These are phyloP conservation scores for Ustilago xerochloae DNA, from an alignment of 1,284 basidiomycete genomes.

Conservation along the genomic window DNA sequence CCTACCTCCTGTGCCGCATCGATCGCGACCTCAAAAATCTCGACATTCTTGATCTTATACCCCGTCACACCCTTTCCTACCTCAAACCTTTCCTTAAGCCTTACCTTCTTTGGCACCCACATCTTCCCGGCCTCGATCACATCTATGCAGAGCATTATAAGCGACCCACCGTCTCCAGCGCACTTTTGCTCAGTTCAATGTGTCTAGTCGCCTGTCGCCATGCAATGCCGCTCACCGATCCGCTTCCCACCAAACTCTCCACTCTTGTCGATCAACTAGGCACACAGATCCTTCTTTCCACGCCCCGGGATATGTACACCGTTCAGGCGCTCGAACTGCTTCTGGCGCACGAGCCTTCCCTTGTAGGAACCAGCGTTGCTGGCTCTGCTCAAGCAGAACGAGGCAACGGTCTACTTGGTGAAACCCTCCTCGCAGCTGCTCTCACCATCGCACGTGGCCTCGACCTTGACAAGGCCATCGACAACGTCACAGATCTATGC, in stretches of 20 bases:
- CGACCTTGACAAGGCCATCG: slow-evolving; percentile 48
- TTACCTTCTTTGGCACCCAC: slow-evolving; percentile 48
- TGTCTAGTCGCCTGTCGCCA: slow-evolving; percentile 44
- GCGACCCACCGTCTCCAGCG: slow-evolving; percentile 31
- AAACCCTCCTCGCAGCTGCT: slow-evolving; percentile 39
- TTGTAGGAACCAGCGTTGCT: slow-evolving; percentile 43
- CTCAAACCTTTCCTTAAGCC: slow-evolving; percentile 43
- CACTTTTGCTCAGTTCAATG: slow-evolving; percentile 46
- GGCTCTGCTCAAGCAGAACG: slow-evolving; percentile 34
- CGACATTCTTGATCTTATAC: slow-evolving; percentile 41
- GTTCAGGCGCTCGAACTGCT: slow-evolving; percentile 46
- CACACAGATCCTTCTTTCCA: slow-evolving; percentile 42
- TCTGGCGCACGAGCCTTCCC: slow-evolving; percentile 45
- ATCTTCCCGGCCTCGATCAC: slow-evolving; percentile 30
- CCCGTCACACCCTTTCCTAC: slow-evolving; percentile 18
- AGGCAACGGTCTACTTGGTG: slow-evolving; percentile 44
- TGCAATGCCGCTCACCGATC: slow-evolving; percentile 42
- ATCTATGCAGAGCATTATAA: slow-evolving; percentile 31
- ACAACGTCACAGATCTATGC: slow-evolving; percentile 23
- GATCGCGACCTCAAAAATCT: slow-evolving; percentile 20
- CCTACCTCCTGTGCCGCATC: slow-evolving; percentile 39
- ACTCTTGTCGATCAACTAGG: slow-evolving; percentile 46
- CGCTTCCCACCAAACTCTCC: slow-evolving; percentile 32
- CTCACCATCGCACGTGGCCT: slow-evolving; percentile 43
- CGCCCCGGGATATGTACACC: slow-evolving; percentile 42